These are phyloP conservation scores for Penicillium psychrofluorescens DNA, from an alignment of 495 filamentous ascomycete species.

Conservation along the genomic window DNA sequence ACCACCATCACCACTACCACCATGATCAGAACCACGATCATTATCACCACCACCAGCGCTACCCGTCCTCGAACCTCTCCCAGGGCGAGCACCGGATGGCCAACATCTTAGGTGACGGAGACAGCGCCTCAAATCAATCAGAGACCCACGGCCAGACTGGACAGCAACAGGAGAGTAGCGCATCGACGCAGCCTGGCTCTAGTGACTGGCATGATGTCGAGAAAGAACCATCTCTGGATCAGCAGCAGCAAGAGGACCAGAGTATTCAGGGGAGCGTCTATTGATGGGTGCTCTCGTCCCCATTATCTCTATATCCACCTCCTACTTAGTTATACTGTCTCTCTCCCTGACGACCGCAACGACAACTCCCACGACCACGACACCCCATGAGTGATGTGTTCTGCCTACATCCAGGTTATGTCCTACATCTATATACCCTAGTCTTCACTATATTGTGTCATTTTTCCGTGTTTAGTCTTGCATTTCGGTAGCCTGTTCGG, in stretches of 20 bases:
- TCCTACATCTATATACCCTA: no score
- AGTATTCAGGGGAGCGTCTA: conserved; percentile 35
- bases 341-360: conserved; percentile 2
- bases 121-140: conserved; percentile 2
- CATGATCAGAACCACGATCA: conserved; percentile 8
- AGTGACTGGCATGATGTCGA: conserved; percentile 5
- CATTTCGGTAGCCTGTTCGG: no score
- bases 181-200: background rate
- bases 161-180: background rate
- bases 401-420: no score
- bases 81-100: conserved; percentile 32
- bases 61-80: conserved; percentile 8
- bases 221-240: conserved; percentile 15
- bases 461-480: no score
- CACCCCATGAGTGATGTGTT: background rate
- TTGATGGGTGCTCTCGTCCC: conserved; percentile 2
- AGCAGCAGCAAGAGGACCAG: conserved; percentile 24
- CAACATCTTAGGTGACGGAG: conserved; percentile 33
- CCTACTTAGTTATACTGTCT: background rate
- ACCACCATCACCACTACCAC: conserved; percentile 19
- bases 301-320: background rate
- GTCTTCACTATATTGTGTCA: no score
- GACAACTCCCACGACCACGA: conserved; percentile 2
- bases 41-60: conserved; percentile 5
- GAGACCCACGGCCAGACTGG: background rate